Percentiles rank a stretch among this genome's conserved stretches.
Conservation (phyloP, 2,329 filamentous ascomycete species). For the Aspergillus tubingensis region DNA sequence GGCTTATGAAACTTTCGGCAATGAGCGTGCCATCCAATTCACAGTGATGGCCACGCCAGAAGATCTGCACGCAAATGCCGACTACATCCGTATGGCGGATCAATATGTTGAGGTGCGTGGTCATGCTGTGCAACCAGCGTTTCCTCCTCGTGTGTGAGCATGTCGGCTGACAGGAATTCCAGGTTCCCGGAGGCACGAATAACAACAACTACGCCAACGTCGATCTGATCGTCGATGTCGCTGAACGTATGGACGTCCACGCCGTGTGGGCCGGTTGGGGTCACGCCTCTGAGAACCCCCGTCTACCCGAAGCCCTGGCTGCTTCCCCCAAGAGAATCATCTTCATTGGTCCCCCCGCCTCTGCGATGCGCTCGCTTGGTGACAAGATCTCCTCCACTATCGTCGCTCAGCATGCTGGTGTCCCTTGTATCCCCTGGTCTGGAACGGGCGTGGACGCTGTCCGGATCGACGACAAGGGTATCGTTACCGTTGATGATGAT, state of each 20-base stretch:
- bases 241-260: constrained; percentile 97
- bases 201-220: constrained; percentile 99
- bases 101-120: constrained; percentile 83
- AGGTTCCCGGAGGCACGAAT: constrained; percentile 95
- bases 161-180: constrained; percentile 11
- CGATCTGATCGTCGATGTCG: constrained; percentile 97
- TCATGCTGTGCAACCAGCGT: not conserved
- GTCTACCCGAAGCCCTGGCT: constrained; percentile 91
- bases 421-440: constrained; percentile 99
- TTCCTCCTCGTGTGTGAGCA: not conserved
- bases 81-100: constrained; percentile 99
- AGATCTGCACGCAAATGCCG: constrained; percentile 94
- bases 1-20: constrained; percentile 99
- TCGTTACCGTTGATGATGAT: constrained; percentile 87
- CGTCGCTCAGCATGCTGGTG: constrained; percentile 92
- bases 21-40: constrained; percentile 97
- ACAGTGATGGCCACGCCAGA: constrained; percentile 99
- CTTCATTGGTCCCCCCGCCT: constrained; percentile 97
- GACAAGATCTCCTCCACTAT: constrained; percentile 99
- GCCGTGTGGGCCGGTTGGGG: constrained; percentile 99
- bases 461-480: constrained; percentile 73
- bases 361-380: constrained; percentile 96
- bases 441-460: constrained; percentile 88
- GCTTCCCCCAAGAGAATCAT: constrained; percentile 98
- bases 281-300: constrained; percentile 98